Conservation (phyloP, 2,329 filamentous ascomycete species). For the Sordariomycetes sp. region DNA sequence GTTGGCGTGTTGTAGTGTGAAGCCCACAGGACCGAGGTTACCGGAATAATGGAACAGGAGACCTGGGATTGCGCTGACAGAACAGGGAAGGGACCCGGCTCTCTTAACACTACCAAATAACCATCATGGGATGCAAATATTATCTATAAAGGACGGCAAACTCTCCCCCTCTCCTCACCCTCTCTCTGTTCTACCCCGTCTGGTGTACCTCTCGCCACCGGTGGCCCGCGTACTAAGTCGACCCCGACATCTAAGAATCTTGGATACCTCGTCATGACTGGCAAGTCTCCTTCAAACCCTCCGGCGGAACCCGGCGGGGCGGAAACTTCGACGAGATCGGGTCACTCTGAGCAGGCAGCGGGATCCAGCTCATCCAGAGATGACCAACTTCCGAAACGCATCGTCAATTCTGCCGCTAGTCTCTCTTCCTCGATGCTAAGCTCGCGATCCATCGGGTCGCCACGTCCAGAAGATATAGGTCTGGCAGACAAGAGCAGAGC, state of each 20-base stretch:
- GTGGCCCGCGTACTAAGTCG: too few species aligned
- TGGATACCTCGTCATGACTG: background rate
- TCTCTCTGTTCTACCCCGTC: too few species aligned
- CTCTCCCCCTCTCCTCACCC: too few species aligned
- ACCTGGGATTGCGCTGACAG: background rate
- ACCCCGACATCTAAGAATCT: too few species aligned
- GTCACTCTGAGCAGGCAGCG: background rate
- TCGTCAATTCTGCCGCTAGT: background rate
- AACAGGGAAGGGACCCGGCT: too few species aligned
- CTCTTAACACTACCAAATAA: too few species aligned
- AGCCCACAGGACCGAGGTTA: background rate
- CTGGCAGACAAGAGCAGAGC: background rate
- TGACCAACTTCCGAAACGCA: background rate
- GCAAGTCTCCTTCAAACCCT: background rate
- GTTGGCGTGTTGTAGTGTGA: background rate
- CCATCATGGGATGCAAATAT: too few species aligned
- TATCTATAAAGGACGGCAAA: too few species aligned
- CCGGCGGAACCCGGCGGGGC: background rate
- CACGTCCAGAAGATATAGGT: background rate
- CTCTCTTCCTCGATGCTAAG: background rate
- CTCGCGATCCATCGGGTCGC: background rate
- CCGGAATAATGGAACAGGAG: background rate
- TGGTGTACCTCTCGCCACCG: too few species aligned
- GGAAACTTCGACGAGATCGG: background rate
- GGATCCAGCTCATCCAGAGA: background rate